phyloP scores from a whole-genome alignment of 2,329 filamentous ascomycete species.

The Hirsutella minnesotensis region DNA sequence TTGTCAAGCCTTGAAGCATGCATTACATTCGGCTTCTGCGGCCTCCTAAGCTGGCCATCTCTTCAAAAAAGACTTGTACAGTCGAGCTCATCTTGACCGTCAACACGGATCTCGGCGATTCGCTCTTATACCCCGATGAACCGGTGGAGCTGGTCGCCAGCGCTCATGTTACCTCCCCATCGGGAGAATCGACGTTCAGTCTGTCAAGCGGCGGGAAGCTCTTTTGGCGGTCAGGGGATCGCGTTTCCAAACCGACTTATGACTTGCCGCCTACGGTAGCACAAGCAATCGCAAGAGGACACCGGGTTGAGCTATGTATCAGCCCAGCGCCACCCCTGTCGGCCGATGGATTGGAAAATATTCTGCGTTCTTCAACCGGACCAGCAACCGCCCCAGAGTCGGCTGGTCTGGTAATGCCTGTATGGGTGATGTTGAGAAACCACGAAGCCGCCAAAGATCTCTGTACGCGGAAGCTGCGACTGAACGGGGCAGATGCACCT shows the following conservation, averaged over 20 bases:
- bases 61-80: constrained; percentile 10
- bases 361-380: constrained; percentile 8
- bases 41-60: constrained; percentile 25
- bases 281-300: constrained; percentile 11
- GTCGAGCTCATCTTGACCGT: constrained; percentile 39
- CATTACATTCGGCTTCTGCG: constrained; percentile 46
- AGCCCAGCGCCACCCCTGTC: constrained; percentile 12
- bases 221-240: constrained; percentile 22
- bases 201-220: constrained; percentile 15
- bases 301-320: constrained; percentile 16
- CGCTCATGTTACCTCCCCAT: constrained; percentile 13
- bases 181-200: constrained; percentile 11
- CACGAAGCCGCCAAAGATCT: constrained; percentile 11
- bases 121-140: constrained; percentile 33
- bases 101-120: constrained; percentile 46
- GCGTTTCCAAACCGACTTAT: constrained; percentile 24
- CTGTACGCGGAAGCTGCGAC: constrained; percentile 16
- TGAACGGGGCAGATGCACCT: constrained; percentile 11
- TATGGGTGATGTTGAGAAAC: constrained; percentile 24
- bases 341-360: constrained; percentile 14
- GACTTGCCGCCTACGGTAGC: constrained; percentile 16
- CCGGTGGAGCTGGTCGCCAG: constrained; percentile 31
- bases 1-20: constrained; percentile 22
- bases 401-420: constrained; percentile 30
- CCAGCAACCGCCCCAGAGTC: constrained; percentile 6